A percentile compares a stretch with the other conserved stretches of the same genome.
phyloP scores from a whole-genome alignment of 2,329 filamentous ascomycete genomes.

The Blastomyces percursus region DNA sequence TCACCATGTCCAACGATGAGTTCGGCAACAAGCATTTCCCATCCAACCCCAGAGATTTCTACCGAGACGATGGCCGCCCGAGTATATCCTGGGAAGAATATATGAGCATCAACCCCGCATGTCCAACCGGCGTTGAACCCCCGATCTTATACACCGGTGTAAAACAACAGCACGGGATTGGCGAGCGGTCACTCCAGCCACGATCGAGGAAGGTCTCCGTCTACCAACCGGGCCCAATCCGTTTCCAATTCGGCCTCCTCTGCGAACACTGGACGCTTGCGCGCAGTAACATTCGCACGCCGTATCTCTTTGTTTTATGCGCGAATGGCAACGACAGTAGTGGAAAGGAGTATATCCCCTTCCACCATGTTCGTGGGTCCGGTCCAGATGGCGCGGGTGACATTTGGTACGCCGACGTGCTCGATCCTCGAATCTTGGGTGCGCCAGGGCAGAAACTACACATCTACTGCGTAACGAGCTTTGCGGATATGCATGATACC shows the following conservation, averaged over 20 bases:
- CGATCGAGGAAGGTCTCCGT: slow-evolving; percentile 49
- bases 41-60: slow-evolving; percentile 51
- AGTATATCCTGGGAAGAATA: slow-evolving; percentile 71
- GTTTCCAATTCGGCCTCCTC: slow-evolving; percentile 68
- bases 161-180: slow-evolving; percentile 42
- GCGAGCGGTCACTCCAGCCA: slow-evolving; percentile 52
- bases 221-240: slow-evolving; percentile 45
- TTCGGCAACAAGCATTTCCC: slow-evolving; percentile 80
- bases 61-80: slow-evolving; percentile 57
- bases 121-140: slow-evolving; percentile 33
- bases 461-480: slow-evolving; percentile 50
- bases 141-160: slow-evolving; percentile 39
- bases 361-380: slow-evolving; percentile 42
- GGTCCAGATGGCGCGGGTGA: slow-evolving; percentile 53
- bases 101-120: slow-evolving; percentile 47
- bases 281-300: slow-evolving; percentile 50
- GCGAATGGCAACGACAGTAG: slow-evolving; percentile 56
- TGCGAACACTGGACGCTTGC: slow-evolving; percentile 78
- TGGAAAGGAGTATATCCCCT: slow-evolving; percentile 56
- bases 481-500: slow-evolving; percentile 40
- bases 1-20: slow-evolving; percentile 59
- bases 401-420: slow-evolving; percentile 71
- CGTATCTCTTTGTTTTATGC: slow-evolving; percentile 59
- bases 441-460: slow-evolving; percentile 56
- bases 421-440: slow-evolving; percentile 51